Percentiles rank a stretch among this genome's conserved stretches.
Evolutionary conservation across 495 filamentous ascomycete genomes (phyloP).

Genomic region (Elaphomyces granulatus): DNA sequence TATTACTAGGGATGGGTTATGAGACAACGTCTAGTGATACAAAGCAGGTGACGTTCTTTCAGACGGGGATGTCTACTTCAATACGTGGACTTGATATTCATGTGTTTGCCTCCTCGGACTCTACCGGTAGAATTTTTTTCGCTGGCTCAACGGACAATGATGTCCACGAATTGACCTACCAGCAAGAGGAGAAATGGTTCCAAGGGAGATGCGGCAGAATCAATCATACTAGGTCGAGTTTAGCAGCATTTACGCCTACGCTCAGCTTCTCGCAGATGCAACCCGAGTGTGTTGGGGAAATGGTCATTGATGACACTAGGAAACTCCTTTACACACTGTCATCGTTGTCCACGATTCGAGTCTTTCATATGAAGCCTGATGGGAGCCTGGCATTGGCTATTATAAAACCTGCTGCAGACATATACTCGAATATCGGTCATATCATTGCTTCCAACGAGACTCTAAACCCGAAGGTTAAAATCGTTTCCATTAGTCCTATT

Average conservation of each 20-base stretch:
- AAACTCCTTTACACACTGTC: constrained; percentile 85
- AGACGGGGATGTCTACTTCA: constrained; percentile 64
- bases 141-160: constrained; percentile 65
- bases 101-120: constrained; percentile 59
- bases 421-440: constrained; percentile 59
- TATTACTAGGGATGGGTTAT: constrained; percentile 64
- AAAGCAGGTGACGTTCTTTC: constrained; percentile 58
- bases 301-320: constrained; percentile 78
- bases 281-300: constrained; percentile 51
- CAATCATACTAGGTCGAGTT: constrained; percentile 70
- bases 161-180: constrained; percentile 86
- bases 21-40: constrained; percentile 45
- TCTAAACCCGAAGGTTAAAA: constrained; percentile 48
- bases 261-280: constrained; percentile 35
- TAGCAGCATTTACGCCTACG: constrained; percentile 51
- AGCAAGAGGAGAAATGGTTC: constrained; percentile 96
- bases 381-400: constrained; percentile 40
- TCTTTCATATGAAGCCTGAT: constrained; percentile 58
- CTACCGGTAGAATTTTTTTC: constrained; percentile 83
- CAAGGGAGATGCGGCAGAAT: constrained; percentile 63
- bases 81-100: constrained; percentile 58
- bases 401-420: constrained; percentile 37
- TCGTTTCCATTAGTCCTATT: constrained; percentile 76
- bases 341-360: constrained; percentile 65
- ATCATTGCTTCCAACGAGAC: constrained; percentile 56